Conservation (phyloP, 1,284 basidiomycete species). For the Microbotryum intermedium region DNA sequence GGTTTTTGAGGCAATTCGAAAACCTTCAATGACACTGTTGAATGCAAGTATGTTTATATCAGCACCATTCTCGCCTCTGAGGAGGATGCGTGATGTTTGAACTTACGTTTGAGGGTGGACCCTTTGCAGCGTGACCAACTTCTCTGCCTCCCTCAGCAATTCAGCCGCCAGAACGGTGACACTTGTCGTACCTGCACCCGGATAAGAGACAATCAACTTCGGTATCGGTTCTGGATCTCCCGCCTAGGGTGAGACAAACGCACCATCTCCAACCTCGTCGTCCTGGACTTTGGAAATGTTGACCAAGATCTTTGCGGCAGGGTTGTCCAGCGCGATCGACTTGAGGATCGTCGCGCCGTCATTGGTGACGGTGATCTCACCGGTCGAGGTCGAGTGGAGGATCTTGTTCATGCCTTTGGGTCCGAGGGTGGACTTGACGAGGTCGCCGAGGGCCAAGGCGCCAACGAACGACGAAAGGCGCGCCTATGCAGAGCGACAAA, state of each 20-base stretch:
- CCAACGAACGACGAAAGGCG: constrained; percentile 97
- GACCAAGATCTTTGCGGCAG: constrained; percentile 97
- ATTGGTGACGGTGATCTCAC: constrained; percentile 94
- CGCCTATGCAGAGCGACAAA: constrained; percentile 38
- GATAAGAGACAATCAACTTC: too few species aligned
- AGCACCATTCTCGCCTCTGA: background rate
- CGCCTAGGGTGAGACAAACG: background rate
- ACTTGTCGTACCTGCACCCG: constrained; percentile 58
- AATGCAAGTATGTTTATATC: too few species aligned
- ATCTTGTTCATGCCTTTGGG: constrained; percentile 73
- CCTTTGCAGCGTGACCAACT: constrained; percentile 73
- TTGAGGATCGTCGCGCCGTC: constrained; percentile 98
- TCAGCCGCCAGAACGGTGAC: constrained; percentile 84
- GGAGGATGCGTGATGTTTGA: background rate
- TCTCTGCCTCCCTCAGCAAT: constrained; percentile 88
- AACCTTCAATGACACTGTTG: constrained; percentile 78
- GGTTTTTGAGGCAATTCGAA: constrained; percentile 79
- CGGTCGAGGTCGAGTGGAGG: constrained; percentile 80
- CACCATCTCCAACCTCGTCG: constrained; percentile 94
- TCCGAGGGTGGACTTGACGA: constrained; percentile 95
- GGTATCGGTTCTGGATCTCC: background rate
- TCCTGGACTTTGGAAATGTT: constrained; percentile 99
- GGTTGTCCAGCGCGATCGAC: constrained; percentile 94
- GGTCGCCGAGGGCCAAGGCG: constrained; percentile 89
- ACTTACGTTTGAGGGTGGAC: constrained; percentile 87